A percentile compares a stretch with the other conserved stretches of the same genome.
These are phyloP conservation scores for Lachancea cidri DNA, from an alignment of 805 yeast species.

Conservation along the genomic window DNA sequence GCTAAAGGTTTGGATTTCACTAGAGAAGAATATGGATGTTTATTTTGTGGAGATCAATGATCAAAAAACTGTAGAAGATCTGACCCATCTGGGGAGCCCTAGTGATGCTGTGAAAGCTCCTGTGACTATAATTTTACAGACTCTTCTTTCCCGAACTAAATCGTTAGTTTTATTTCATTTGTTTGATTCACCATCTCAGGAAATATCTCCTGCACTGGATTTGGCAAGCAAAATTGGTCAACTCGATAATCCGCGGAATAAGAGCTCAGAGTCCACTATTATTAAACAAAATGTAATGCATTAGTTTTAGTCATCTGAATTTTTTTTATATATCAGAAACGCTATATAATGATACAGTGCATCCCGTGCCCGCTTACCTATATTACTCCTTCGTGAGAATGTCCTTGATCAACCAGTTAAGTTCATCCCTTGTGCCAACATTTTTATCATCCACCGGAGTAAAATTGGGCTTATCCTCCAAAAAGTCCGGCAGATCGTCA, in stretches of 20 bases:
- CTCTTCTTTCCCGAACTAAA: conserved; percentile 33
- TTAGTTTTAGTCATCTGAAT: background rate
- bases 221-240: conserved; percentile 16
- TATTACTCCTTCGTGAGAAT: conserved; percentile 39
- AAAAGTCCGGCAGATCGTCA: conserved; percentile 31
- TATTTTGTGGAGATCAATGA: conserved; percentile 26
- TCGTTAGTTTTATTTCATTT: conserved; percentile 33
- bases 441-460: conserved; percentile 35
- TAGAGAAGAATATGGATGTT: conserved; percentile 10
- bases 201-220: conserved; percentile 14
- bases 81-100: background rate
- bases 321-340: background rate
- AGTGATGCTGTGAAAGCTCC: conserved; percentile 15
- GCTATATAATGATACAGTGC: background rate
- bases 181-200: conserved; percentile 14
- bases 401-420: conserved; percentile 68
- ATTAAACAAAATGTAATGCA: background rate
- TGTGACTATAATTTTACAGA: conserved; percentile 25
- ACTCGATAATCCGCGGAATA: conserved; percentile 11
- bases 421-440: conserved; percentile 59
- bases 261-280: conserved; percentile 3
- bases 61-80: conserved; percentile 10
- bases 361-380: background rate
- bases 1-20: conserved; percentile 16
- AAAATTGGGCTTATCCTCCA: conserved; percentile 29